phyloP scores from a whole-genome alignment of 2,329 filamentous ascomycete species.

The Paraphaeosphaeria minitans region DNA sequence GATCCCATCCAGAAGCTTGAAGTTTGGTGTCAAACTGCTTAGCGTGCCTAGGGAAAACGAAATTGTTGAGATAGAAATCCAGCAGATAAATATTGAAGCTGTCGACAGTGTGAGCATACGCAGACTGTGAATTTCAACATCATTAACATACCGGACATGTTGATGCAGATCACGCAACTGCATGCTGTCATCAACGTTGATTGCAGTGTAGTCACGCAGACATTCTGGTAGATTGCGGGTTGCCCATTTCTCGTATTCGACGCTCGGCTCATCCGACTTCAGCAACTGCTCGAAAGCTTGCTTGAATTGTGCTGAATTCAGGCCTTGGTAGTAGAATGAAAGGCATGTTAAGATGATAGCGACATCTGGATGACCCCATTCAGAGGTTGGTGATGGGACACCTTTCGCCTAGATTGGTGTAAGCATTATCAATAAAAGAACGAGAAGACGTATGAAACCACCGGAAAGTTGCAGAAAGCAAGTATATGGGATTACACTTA shows the following conservation, averaged over 20 bases:
- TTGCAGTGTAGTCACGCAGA: constrained; percentile 58
- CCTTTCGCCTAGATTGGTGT: constrained; percentile 61
- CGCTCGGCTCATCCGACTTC: constrained; percentile 61
- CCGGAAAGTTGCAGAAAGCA: too few relatives aligned
- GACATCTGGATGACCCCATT: constrained; percentile 72
- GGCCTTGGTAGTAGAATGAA: constrained; percentile 67
- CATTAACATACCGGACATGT: constrained; percentile 19
- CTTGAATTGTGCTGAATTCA: constrained; percentile 56
- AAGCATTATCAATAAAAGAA: not conserved
- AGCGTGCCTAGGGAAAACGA: constrained; percentile 69
- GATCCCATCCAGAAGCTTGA: constrained; percentile 70
- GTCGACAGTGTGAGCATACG: constrained; percentile 34
- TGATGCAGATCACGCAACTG: constrained; percentile 54
- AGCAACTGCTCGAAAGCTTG: constrained; percentile 58
- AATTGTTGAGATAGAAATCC: constrained; percentile 69
- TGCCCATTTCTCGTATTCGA: constrained; percentile 64
- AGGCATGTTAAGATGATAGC: constrained; percentile 50
- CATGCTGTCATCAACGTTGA: constrained; percentile 64
- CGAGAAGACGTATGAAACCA: not conserved
- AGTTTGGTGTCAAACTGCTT: constrained; percentile 69
- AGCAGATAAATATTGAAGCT: constrained; percentile 59
- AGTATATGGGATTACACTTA: constrained; percentile 1
- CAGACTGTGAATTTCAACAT: not conserved
- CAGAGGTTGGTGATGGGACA: constrained; percentile 64
- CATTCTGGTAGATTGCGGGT: constrained; percentile 51